Evolutionary conservation across 129 eudicot genomes (phyloP).

Genomic region (sunflower (Helianthus annuus)): HanXRQr2.0-SUNRISE NC_035437.2:174422902-174423401

Average conservation of each 20-base stretch:
- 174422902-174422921: constrained; percentile 1
- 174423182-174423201: not conserved
- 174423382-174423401: no score
- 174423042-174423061: constrained; percentile 17
- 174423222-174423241: not conserved
- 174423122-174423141: constrained; percentile 25
- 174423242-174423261: not conserved
- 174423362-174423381: no score
- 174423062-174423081: constrained; percentile 28
- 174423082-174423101: constrained; percentile 19
- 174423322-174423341: not conserved
- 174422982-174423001: constrained; percentile 11
- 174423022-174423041: constrained; percentile 14
- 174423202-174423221: not conserved
- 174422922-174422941: constrained; percentile 9
- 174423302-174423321: not conserved
- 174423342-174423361: no score
- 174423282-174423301: not conserved
- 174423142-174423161: constrained; percentile 9
- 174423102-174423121: constrained; percentile 24
- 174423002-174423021: constrained; percentile 32
- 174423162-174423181: not conserved
- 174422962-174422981: constrained; percentile 17
- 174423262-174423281: not conserved
- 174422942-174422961: constrained; percentile 15